Conservation (phyloP, 805 yeast genomes). For the Wickerhamomyces silvicola region DNA sequence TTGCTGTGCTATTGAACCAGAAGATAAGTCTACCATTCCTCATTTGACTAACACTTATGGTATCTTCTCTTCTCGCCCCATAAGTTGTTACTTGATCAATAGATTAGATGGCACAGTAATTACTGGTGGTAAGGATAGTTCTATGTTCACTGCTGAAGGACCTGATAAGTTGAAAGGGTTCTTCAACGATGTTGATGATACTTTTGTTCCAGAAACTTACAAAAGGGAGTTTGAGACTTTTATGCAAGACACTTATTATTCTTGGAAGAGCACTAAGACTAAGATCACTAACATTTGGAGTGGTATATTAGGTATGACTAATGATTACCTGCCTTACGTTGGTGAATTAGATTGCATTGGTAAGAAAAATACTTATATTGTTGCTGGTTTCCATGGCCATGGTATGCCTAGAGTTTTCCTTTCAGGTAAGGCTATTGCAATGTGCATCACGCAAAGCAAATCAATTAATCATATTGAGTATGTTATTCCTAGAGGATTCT, state of each 20-base stretch:
- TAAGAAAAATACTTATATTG: slow-evolving; percentile 27
- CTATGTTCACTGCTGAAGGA: slow-evolving; percentile 6
- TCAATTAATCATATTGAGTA: slow-evolving; percentile 9
- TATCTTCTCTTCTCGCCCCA: slow-evolving; percentile 20
- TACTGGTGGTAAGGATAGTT: slow-evolving; percentile 26
- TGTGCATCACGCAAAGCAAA: slow-evolving; percentile 12
- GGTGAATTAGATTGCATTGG: slow-evolving; percentile 29
- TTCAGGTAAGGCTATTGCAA: slow-evolving; percentile 34
- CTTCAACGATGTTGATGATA: slow-evolving; percentile 30
- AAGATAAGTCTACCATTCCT: slow-evolving; percentile 22
- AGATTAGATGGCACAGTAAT: slow-evolving; percentile 33
- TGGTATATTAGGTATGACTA: slow-evolving; percentile 42
- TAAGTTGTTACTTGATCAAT: slow-evolving; percentile 30
- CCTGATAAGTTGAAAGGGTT: slow-evolving; percentile 15
- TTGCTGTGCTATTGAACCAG: slow-evolving; percentile 24
- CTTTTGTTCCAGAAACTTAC: slow-evolving; percentile 22
- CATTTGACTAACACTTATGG: slow-evolving; percentile 31
- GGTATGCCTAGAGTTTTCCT: slow-evolving; percentile 44
- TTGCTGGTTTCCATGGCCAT: slow-evolving; percentile 46
- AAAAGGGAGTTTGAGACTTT: slow-evolving; percentile 21
- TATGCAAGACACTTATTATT: slow-evolving; percentile 26
- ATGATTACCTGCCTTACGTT: slow-evolving; percentile 35
- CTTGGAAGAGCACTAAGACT: slow-evolving; percentile 26
- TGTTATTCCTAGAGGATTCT: slow-evolving; percentile 14
- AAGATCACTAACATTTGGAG: slow-evolving; percentile 31